Base-by-base conservation (phyloP, 768 basidiomycete species). In the Neoboletus subvelutipes region DNA sequence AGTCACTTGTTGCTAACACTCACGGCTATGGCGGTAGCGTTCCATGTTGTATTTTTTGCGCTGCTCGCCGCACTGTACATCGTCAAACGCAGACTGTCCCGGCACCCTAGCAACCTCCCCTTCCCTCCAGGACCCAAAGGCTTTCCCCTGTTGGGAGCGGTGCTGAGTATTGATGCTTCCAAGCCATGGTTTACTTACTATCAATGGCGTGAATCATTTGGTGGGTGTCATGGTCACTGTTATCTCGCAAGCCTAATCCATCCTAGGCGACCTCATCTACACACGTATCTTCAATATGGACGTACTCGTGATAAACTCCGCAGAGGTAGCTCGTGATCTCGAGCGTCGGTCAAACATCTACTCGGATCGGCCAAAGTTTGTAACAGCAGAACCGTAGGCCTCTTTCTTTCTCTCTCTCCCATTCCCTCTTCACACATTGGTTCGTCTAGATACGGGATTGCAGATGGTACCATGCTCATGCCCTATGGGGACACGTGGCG, bases 81-180 rank as follows among this genome's bases (percentile, higher is more conserved):
- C 20, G 10, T 36, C 5, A 50, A 33, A 55, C 51, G 58, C 48
- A 43, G 31, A 20, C 13, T 31, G 17, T n/a, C 56, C 29, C 41
- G 36, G 17, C 42, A 29, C 13, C 40, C 46, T 4, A 37, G 20
- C 13, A 53, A 50, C 6, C 13, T 45, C 29, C 64, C 73, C 20
- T 73, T 82, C 31, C 80, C 79, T 48, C 80, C 78, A 34, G 84
- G 83, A 24, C 83, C 85, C 5, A 79, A 71, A 63, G 76, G 79
- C 47, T 64, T 83, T 36, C 73, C 73, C 7, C 6, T 74, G 15
- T 28, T 73, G 28, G 73, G 73, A 43, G 62, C 59, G 13, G 56
- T 50, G 20, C 52, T 66, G 33, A 66, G 65, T 22, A 49, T 75
- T n/a, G 62, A 74, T 42, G 17, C 59, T 18, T 58, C 65, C 18